Evolutionary conservation across 768 basidiomycete genomes (phyloP).

Genomic region (Amanita polypyramis): DNA sequence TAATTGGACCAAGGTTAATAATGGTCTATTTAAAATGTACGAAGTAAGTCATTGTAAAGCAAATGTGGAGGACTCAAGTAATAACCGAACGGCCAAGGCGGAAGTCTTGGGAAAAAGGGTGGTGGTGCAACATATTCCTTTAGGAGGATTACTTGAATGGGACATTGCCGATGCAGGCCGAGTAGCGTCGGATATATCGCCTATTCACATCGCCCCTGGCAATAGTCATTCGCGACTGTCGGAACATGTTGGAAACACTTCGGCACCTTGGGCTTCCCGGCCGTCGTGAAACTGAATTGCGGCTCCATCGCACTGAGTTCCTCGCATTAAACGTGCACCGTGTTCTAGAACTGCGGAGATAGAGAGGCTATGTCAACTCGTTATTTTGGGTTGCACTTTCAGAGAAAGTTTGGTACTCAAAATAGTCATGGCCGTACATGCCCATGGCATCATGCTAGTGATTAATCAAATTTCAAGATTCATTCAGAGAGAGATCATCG

Average conservation of each 20-base stretch:
- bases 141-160: slow-evolving; percentile 79
- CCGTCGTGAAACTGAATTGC: neutral
- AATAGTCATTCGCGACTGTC: slow-evolving; percentile 6
- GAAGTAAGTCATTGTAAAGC: slow-evolving; percentile 37
- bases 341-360: slow-evolving; percentile 1
- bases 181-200: slow-evolving; percentile 1
- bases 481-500: neutral
- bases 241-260: slow-evolving; percentile 1
- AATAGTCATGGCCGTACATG: slow-evolving; percentile 2
- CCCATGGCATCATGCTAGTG: neutral
- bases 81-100: slow-evolving; percentile 31
- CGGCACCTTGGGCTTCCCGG: neutral
- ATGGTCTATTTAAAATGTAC: slow-evolving; percentile 93
- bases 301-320: neutral
- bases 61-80: neutral
- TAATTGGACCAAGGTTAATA: slow-evolving; percentile 87
- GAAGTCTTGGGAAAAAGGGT: slow-evolving; percentile 92
- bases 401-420: neutral
- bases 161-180: slow-evolving; percentile 13
- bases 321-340: neutral
- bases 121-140: slow-evolving; percentile 90
- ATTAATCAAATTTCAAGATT: neutral
- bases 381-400: neutral
- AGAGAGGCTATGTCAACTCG: neutral
- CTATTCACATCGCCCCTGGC: neutral